Evolutionary conservation across 441 rosid genomes (phyloP).

Genomic region (Arabidopsis hybrid): DNA sequence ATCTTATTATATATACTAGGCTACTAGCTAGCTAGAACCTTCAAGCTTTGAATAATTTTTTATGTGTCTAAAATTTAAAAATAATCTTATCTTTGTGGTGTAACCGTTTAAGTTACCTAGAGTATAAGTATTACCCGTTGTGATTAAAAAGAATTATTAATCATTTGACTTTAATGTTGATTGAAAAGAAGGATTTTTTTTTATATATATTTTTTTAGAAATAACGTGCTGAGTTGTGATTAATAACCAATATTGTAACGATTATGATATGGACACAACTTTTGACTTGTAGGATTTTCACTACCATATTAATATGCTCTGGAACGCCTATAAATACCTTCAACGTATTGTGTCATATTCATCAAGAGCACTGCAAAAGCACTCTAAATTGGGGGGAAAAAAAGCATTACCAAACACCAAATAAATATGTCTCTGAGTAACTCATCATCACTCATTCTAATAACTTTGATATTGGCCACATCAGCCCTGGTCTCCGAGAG

Average conservation of each 20-base stretch:
- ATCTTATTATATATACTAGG: background rate
- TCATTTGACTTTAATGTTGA: no score
- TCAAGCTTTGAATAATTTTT: background rate
- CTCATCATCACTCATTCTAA: constrained; percentile 41
- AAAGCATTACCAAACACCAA: constrained; percentile 17
- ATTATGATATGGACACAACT: constrained; percentile 24
- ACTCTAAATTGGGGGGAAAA: constrained; percentile 5
- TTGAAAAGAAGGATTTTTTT: no score
- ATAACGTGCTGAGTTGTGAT: background rate
- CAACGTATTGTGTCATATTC: constrained; percentile 31
- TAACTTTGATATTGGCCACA: constrained; percentile 38
- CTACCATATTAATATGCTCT: background rate
- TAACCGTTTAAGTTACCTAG: no score
- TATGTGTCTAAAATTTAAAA: no score
- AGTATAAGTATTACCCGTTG: no score
- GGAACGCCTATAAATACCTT: constrained; percentile 44
- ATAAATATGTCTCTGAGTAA: constrained; percentile 34
- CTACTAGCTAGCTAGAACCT: background rate
- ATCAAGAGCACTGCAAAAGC: constrained; percentile 31
- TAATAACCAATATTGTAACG: background rate
- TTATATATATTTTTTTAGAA: no score
- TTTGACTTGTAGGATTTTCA: constrained; percentile 34
- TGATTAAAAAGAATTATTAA: no score
- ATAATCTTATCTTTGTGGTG: no score
- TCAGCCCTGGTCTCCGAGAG: constrained; percentile 53